These are phyloP conservation scores for Lactarius sanguifluus DNA, from an alignment of 768 basidiomycete species.

Conservation along the genomic window DNA sequence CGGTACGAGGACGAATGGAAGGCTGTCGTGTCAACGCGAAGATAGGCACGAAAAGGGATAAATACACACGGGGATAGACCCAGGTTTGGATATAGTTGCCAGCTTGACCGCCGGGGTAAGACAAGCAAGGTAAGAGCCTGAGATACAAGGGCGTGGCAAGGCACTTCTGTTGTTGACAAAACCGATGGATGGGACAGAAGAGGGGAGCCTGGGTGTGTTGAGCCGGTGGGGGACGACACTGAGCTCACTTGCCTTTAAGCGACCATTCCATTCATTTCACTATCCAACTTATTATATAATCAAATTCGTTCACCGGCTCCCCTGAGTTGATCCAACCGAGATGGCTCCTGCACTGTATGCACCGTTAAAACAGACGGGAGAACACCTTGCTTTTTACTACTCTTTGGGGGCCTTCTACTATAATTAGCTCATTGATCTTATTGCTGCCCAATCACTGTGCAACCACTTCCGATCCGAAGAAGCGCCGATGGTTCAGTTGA, in stretches of 20 bases:
- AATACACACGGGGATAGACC: slow-evolving; percentile 5
- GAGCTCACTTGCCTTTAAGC: neutral
- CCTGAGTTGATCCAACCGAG: neutral
- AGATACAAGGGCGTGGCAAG: neutral
- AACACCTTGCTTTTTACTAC: neutral
- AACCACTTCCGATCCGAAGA: neutral
- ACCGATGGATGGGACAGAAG: neutral
- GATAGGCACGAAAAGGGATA: slow-evolving; percentile 1
- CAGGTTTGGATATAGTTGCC: slow-evolving; percentile 1
- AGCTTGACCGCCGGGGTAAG: neutral
- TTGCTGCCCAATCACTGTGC: neutral
- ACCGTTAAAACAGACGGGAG: neutral
- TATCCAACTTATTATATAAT: neutral
- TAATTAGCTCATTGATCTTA: neutral
- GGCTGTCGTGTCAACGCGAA: slow-evolving; percentile 8
- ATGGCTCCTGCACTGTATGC: neutral
- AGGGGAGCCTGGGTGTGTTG: neutral
- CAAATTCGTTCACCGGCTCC: neutral
- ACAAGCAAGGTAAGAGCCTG: neutral
- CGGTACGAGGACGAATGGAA: slow-evolving; percentile 11
- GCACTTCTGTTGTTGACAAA: neutral
- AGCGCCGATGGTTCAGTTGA: neutral
- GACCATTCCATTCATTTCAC: slow-evolving; percentile 18
- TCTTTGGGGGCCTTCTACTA: neutral
- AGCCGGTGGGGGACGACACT: neutral